Evolutionary conservation across 2,329 filamentous ascomycete species (phyloP).

Genomic region (Colletotrichum graminicola): DNA sequence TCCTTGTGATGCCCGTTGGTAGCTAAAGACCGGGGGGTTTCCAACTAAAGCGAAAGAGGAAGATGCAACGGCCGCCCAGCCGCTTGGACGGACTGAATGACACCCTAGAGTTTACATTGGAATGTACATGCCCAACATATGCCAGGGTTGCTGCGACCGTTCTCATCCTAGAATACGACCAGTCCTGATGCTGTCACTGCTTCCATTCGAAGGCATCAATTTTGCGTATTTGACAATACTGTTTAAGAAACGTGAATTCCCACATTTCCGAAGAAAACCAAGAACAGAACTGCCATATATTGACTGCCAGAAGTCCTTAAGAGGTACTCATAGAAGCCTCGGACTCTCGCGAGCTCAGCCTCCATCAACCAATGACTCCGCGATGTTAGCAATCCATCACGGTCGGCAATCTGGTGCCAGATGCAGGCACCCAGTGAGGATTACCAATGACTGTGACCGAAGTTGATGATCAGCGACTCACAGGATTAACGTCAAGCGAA

Average conservation of each 20-base stretch:
- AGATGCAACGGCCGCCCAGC: slow-evolving; percentile 17
- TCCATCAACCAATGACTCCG: neutral
- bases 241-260: neutral
- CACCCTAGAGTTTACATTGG: slow-evolving; percentile 9
- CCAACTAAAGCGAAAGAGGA: slow-evolving; percentile 29
- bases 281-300: neutral
- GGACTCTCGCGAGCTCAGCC: neutral
- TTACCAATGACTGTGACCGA: neutral
- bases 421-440: neutral
- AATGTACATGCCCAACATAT: neutral
- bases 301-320: neutral
- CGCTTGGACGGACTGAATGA: slow-evolving; percentile 11
- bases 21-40: neutral
- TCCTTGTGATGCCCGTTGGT: neutral
- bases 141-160: slow-evolving; percentile 14
- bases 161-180: neutral
- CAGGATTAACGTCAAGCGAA: slow-evolving; percentile 3
- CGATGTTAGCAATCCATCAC: neutral
- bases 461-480: slow-evolving; percentile 7
- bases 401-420: slow-evolving; percentile 4
- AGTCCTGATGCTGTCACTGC: too few relatives aligned
- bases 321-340: neutral
- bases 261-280: too few relatives aligned
- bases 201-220: neutral
- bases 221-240: neutral